Base-by-base conservation (phyloP, 2,329 filamentous ascomycete genomes). In the Calonectria henricotiae region DNA sequence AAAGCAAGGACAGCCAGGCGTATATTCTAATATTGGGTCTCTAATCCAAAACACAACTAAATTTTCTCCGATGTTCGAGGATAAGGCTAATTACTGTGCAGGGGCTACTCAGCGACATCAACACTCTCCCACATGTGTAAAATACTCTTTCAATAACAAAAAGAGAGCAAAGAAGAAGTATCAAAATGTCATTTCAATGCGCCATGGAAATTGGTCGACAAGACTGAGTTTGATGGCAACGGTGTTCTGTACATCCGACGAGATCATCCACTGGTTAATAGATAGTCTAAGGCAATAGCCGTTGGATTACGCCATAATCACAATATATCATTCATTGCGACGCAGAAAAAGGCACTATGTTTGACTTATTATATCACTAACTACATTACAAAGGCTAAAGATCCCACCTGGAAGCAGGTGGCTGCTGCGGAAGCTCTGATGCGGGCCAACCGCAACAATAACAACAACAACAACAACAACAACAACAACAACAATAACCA, bases 301-400 rank as follows among this genome's bases (percentile, higher is more conserved):
- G n/a, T 63, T 39, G 32, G 32, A 3, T 12, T 69, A 6, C 4
- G 25, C 9, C 25, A 69, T 41, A 69, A 69, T n/a, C 35, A 69
- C 20, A 20, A 69, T 25, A 62, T 65, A 23, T 65, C 43, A 12
- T 62, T 69, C n/a, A 69, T 69, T 9, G 12, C 35, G 37, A 69
- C 41, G 5, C 17, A 65, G 47, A 61, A 37, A 20, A 65, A 69
- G 41, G 46, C 25, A 27, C n/a, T n/a, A n/a, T n/a, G n/a, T n/a
- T n/a, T n/a, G n/a, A n/a, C n/a, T n/a, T n/a, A n/a, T 17, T 41
- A 17, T 17, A 3, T 62, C 9, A 62, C 30, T 3, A 62, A 62
- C 5, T 64, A 64, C n/a, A 20, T 23, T 1, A 64, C 20, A 13
- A 64, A 64, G 35, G 23, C 37, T 4, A 32, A 64, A 23, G 62